Conservation (phyloP, 805 yeast species). For the Yueomyces sinensis region DNA sequence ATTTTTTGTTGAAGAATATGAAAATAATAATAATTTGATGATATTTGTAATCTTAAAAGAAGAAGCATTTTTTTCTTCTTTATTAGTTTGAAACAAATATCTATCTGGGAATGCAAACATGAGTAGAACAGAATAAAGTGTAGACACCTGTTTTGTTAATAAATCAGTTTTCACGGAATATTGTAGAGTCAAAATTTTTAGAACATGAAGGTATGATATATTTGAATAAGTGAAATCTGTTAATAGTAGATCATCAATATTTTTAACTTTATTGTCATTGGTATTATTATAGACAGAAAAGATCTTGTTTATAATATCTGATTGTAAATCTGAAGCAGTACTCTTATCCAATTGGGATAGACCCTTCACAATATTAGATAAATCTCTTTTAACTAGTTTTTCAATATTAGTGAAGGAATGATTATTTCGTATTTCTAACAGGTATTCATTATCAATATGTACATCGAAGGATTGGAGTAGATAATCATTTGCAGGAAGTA, state of each 20-base stretch:
- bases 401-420: slow-evolving; percentile 2
- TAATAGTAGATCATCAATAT: slow-evolving; percentile 11
- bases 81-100: slow-evolving; percentile 2
- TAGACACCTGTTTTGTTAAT: background rate
- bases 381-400: slow-evolving; percentile 11
- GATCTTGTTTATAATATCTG: slow-evolving; percentile 8
- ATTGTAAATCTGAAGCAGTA: background rate
- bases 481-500: too few species aligned
- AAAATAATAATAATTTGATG: slow-evolving; percentile 16
- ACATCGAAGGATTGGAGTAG: too few species aligned
- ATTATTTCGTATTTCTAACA: background rate
- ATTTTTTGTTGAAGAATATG: slow-evolving; percentile 10
- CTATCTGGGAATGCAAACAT: slow-evolving; percentile 16
- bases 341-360: slow-evolving; percentile 9
- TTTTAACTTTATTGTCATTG: slow-evolving; percentile 5
- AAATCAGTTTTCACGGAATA: slow-evolving; percentile 10
- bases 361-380: slow-evolving; percentile 15
- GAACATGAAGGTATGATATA: slow-evolving; percentile 10
- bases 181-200: slow-evolving; percentile 20
- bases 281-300: slow-evolving; percentile 14
- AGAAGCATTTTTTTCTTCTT: slow-evolving; percentile 6
- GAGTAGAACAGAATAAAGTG: slow-evolving; percentile 6
- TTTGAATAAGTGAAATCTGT: slow-evolving; percentile 15
- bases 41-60: slow-evolving; percentile 11
- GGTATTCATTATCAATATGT: background rate